Percentiles rank a stretch among this genome's conserved stretches.
Conservation (phyloP, 2,329 filamentous ascomycete species). For the Hansfordia pulvinata region DNA sequence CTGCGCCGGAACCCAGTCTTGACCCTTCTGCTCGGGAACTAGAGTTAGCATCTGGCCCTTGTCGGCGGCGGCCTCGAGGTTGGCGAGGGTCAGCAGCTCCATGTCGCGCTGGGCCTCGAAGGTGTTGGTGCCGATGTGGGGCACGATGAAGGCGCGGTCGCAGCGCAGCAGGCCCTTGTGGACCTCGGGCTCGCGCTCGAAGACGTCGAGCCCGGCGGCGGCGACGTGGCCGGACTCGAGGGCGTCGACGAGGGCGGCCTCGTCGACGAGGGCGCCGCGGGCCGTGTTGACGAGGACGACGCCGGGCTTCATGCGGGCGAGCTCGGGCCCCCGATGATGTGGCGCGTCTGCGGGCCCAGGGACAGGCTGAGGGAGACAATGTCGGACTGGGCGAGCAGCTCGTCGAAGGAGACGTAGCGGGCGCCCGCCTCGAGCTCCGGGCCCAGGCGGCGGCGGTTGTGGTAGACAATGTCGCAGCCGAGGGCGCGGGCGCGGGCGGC, state of each 20-base stretch:
- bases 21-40: constrained; percentile 42
- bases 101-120: constrained; percentile 31
- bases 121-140: constrained; percentile 56
- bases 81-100: constrained; percentile 31
- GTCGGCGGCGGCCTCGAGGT: constrained; percentile 39
- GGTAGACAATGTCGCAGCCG: constrained; percentile 44
- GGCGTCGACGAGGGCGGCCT: constrained; percentile 36
- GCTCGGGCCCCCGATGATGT: constrained; percentile 36
- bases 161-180: constrained; percentile 46
- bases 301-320: constrained; percentile 39
- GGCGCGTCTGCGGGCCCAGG: constrained; percentile 31
- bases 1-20: constrained; percentile 10
- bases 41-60: constrained; percentile 43
- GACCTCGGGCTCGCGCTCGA: constrained; percentile 43
- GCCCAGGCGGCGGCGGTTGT: constrained; percentile 30
- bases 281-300: constrained; percentile 44
- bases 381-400: constrained; percentile 36
- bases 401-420: constrained; percentile 40
- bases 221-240: constrained; percentile 39
- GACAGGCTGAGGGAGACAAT: constrained; percentile 40
- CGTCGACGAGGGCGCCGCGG: constrained; percentile 41
- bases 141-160: constrained; percentile 45
- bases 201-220: constrained; percentile 42
- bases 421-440: constrained; percentile 26
- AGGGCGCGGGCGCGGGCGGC: constrained; percentile 35